Base-by-base conservation (phyloP, 495 filamentous ascomycete species). In the Acidiella bohemica region DNA sequence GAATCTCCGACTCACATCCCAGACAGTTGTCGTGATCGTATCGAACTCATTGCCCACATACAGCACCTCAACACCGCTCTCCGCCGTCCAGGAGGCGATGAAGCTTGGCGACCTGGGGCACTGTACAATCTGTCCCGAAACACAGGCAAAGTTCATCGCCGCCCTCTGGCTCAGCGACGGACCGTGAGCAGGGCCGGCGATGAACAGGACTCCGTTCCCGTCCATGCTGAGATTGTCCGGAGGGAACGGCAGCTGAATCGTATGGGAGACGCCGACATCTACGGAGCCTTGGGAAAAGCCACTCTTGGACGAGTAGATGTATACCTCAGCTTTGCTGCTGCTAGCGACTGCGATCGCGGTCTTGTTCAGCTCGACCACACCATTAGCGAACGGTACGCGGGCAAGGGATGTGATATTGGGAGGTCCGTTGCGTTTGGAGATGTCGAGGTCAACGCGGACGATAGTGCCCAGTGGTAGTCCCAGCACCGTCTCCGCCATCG, bases 211-310 rank as follows among this genome's bases (percentile, higher is more conserved):
- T 0, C 67, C 65, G 17, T 64, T 53, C 11, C 45, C 35, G 23
- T 67, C 59, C 1, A 58, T 44, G 5, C 58, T 56, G 9, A 70
- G 39, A 24, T 68, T 70, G 50, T 70, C 67, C 0, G 60, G 50
- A 13, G 50, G 39, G 32, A 59, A 59, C 1, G 57, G 55, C 18
- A 62, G 34, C 2, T 42, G 41, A 28, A 70, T 40, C 4, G 32
- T 37, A 0, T 42, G 32, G 8, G 35, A 31, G n/a, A 40, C 38
- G 7, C 31, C 46, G 8, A 68, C 44, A 16, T 51, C 26, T 13
- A 25, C 23, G 8, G 42, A 16, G 4, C 20, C 42, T 5, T 39
- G 35, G 1, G 35, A 33, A 17, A 40, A 40, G 21, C 27, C 17
- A 35, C 39, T 13, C 32, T 29, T n/a, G 23, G 61, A 49, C 4